Conservation (phyloP, 495 filamentous ascomycete genomes). For the Aspergillus bridgeri region DNA sequence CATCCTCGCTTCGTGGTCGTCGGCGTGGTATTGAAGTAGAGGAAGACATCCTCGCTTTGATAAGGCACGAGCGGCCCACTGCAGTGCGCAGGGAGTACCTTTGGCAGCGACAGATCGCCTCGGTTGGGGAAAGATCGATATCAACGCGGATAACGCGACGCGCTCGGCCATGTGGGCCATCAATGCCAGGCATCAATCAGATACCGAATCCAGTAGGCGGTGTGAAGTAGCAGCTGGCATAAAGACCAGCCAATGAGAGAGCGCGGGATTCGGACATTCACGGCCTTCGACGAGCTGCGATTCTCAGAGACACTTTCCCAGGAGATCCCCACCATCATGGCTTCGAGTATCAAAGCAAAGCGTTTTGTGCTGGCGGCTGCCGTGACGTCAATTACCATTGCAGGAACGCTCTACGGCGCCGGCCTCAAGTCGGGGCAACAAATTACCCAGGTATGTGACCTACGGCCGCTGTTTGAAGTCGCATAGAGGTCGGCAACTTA, state of each 20-base stretch:
- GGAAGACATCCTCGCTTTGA: constrained; percentile 27
- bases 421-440: constrained; percentile 49
- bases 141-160: constrained; percentile 19
- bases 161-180: constrained; percentile 13
- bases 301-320: neutral
- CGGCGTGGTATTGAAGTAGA: constrained; percentile 25
- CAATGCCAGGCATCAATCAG: constrained; percentile 25
- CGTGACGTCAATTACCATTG: constrained; percentile 47
- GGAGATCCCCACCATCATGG: constrained; percentile 13
- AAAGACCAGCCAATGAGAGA: neutral
- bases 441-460: constrained; percentile 36
- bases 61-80: constrained; percentile 7
- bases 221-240: neutral
- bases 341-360: constrained; percentile 17
- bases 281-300: neutral
- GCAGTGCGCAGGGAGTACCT: constrained; percentile 2
- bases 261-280: neutral
- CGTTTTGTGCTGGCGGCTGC: constrained; percentile 45
- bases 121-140: neutral
- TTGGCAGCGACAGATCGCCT: constrained; percentile 6
- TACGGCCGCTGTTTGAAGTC: neutral
- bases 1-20: constrained; percentile 26
- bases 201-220: constrained; percentile 2
- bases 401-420: constrained; percentile 53
- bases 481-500: neutral